Evolutionary conservation across 768 basidiomycete species (phyloP), one percentile per base, ranked within the genome.

Genomic region (Cantharellus anzutake): DNA sequence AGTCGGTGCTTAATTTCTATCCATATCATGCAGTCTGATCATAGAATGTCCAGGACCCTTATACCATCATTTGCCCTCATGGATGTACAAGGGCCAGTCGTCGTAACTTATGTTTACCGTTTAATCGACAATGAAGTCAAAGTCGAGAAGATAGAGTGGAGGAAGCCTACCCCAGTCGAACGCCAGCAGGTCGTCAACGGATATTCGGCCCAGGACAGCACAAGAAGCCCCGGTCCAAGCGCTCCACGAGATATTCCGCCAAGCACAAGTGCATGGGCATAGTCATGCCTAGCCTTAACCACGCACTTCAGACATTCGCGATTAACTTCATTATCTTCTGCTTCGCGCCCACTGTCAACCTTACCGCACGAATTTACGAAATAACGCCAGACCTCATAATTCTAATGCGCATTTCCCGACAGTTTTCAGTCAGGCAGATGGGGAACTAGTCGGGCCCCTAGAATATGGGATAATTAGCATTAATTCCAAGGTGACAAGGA

Each of bases 71-170:
- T 99, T 67, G 96, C 96, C 0, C 73, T 98, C 51, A 90, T 99
- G 85, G 96, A 98, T 68, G 84, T 99, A 41, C 96, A 99, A 72
- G 96, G 96, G 3, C 81, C 89, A 2, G 90, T 94, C 4, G 87
- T 99, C 41, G 92, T 96, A 37, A 98, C 94, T 2, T 98, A 96
- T 67, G 92, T 98, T 2, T 97, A 94, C 70, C 90, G 93, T 67
- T 80, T 94, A 39, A 84, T 94, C 51, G 90, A 93, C 50, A 87
- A 89, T 48, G 91, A 93, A 70, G 90, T 93, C 2, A 77, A 86
- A n/a, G 87, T 90, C 3, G 87, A 90, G 73, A 90, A 90, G 74
- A 83, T 90, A 41, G 65, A 64, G 48, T 66, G 62, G 52, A 57
- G 65, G 5, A 63, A 62, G 48, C 56, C 62, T 5, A 14, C 5